Conservation (phyloP, 2,329 filamentous ascomycete genomes). For the Fusarium falciforme region DNA sequence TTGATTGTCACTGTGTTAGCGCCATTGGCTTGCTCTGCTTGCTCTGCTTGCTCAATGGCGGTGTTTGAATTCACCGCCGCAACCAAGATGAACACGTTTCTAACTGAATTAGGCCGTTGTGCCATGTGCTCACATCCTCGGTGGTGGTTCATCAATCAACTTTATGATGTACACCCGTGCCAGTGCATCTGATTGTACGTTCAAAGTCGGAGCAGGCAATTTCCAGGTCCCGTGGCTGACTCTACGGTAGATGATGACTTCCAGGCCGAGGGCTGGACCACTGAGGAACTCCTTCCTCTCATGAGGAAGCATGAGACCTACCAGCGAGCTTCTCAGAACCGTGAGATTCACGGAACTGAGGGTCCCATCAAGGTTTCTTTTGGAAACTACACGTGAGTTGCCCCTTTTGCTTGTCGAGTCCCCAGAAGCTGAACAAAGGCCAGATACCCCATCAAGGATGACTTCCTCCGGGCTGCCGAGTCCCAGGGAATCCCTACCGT, state of each 20-base stretch:
- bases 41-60: neutral
- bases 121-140: conserved; percentile 78
- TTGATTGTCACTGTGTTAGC: neutral
- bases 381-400: conserved; percentile 72
- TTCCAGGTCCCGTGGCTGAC: neutral
- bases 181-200: conserved; percentile 42
- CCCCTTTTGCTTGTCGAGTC: neutral
- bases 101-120: conserved; percentile 67
- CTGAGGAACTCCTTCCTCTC: conserved; percentile 78
- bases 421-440: neutral
- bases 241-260: conserved; percentile 69
- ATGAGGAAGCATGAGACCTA: conserved; percentile 88
- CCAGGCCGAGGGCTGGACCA: conserved; percentile 82
- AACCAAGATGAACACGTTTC: neutral
- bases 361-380: conserved; percentile 87
- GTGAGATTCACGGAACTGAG: conserved; percentile 78
- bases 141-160: conserved; percentile 80
- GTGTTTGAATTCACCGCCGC: neutral
- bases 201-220: accelerated
- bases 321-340: conserved; percentile 72
- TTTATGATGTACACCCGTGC: conserved; percentile 70
- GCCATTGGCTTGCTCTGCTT: neutral
- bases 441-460: conserved; percentile 80
- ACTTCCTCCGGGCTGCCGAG: conserved; percentile 79
- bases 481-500: conserved; percentile 79